phyloP scores from a whole-genome alignment of 768 basidiomycete species.

The Lyophyllum shimeji region DNA sequence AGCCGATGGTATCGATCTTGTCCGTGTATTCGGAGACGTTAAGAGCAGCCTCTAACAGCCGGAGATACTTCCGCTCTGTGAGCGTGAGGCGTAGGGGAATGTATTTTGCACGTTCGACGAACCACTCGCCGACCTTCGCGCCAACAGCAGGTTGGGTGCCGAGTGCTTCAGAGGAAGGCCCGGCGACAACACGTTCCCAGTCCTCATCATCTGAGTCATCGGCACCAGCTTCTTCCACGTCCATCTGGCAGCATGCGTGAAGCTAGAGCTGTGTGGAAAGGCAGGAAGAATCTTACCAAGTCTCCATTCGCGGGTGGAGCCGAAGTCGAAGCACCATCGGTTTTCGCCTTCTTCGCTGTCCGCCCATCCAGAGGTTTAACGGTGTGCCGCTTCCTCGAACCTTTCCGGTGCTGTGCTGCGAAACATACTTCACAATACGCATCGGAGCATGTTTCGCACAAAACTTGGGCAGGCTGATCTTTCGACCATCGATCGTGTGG shows the following conservation, averaged over 20 bases:
- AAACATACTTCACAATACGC: conserved; percentile 86
- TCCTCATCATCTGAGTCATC: conserved; percentile 42
- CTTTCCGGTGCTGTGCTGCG: conserved; percentile 81
- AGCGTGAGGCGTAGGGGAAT: conserved; percentile 79
- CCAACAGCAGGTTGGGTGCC: conserved; percentile 62
- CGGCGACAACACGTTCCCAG: conserved; percentile 38
- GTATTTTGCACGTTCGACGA: conserved; percentile 76
- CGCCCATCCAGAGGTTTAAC: conserved; percentile 43
- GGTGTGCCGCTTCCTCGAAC: conserved; percentile 65
- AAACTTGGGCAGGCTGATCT: conserved; percentile 84
- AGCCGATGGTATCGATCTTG: conserved; percentile 83
- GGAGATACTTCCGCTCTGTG: conserved; percentile 78
- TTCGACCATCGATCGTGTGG: conserved; percentile 6
- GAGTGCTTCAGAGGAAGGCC: conserved; percentile 35
- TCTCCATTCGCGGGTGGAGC: neutral
- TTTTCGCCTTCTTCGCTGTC: conserved; percentile 28
- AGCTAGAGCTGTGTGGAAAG: neutral
- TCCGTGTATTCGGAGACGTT: conserved; percentile 88
- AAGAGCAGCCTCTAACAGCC: conserved; percentile 82
- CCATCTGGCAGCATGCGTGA: conserved; percentile 36
- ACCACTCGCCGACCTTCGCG: conserved; percentile 77
- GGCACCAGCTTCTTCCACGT: conserved; percentile 36
- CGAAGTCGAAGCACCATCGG: neutral
- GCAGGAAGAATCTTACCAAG: conserved; percentile 2
- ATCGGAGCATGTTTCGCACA: conserved; percentile 72